Evolutionary conservation across 2,329 filamentous ascomycete genomes (phyloP).

Genomic region (Seiridium cupressi): DNA sequence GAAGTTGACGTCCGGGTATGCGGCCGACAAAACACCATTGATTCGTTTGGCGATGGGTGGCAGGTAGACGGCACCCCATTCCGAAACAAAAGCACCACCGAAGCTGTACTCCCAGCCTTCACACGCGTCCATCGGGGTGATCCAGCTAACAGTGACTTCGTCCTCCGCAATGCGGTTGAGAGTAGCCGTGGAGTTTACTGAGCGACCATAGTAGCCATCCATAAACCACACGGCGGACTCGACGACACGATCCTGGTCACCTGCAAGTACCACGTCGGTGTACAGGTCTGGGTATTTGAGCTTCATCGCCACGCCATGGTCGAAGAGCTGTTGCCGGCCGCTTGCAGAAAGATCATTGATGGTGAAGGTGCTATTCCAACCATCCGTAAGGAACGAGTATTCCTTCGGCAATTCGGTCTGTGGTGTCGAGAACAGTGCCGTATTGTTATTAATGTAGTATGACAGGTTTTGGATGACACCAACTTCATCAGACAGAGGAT

Average conservation of each 20-base stretch:
- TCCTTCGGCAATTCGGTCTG: constrained; percentile 10
- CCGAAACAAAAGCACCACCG: constrained; percentile 7
- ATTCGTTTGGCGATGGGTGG: constrained; percentile 17
- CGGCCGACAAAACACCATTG: constrained; percentile 12
- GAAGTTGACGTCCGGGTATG: constrained; percentile 16
- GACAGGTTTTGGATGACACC: constrained; percentile 14
- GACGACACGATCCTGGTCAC: constrained; percentile 18
- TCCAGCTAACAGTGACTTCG: constrained; percentile 17
- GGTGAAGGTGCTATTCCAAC: constrained; percentile 17
- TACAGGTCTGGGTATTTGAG: constrained; percentile 16
- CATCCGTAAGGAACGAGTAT: constrained; percentile 14
- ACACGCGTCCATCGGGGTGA: constrained; percentile 19
- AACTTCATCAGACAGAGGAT: constrained; percentile 18
- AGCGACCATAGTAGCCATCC: constrained; percentile 19
- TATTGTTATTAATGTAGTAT: constrained; percentile 17
- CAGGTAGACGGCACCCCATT: constrained; percentile 18
- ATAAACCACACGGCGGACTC: constrained; percentile 20
- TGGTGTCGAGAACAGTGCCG: constrained; percentile 15
- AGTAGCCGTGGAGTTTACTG: constrained; percentile 13
- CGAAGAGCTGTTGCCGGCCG: constrained; percentile 19
- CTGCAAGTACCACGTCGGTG: constrained; percentile 15
- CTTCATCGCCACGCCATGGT: constrained; percentile 18
- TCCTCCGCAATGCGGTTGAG: constrained; percentile 12
- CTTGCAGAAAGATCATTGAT: constrained; percentile 16
- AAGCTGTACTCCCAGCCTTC: constrained; percentile 12